Evolutionary conservation across 352 stramenopile species (phyloP).

Genomic region (Globisporangium abappressorium): DNA sequence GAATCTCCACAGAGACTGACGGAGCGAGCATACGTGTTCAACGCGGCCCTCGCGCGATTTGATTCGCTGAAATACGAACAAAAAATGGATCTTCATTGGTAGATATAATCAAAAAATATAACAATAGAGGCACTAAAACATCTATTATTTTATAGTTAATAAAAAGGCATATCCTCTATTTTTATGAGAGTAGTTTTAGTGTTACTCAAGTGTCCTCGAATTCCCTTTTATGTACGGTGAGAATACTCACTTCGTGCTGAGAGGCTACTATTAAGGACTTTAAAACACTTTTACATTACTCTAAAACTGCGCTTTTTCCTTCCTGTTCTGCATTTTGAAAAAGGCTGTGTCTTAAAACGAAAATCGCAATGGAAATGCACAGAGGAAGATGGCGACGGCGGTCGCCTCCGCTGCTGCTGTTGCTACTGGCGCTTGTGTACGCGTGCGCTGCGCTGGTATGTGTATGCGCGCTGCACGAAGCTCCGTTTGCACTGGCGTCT

Average conservation of each 20-base stretch:
- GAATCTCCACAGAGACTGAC: conserved; percentile 3
- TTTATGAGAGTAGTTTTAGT: too few relatives aligned
- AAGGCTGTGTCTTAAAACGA: not conserved
- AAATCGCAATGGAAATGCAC: not conserved
- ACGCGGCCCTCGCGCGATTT: not conserved
- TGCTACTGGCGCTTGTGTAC: not conserved
- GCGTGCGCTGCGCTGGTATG: not conserved
- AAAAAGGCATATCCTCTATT: too few relatives aligned
- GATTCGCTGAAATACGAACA: conserved; percentile 15
- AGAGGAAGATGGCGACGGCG: not conserved
- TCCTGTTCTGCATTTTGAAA: not conserved
- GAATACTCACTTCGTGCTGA: too few relatives aligned
- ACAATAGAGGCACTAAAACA: too few relatives aligned
- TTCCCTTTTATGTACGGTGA: too few relatives aligned
- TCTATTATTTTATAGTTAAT: too few relatives aligned
- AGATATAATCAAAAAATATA: too few relatives aligned
- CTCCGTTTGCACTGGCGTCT: not conserved
- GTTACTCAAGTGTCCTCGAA: too few relatives aligned
- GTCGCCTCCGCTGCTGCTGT: conserved; percentile 1
- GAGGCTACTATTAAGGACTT: too few relatives aligned
- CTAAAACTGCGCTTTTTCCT: too few relatives aligned
- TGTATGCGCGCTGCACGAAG: not conserved
- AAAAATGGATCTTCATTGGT: too few relatives aligned
- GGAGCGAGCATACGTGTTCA: conserved; percentile 9
- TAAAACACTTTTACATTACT: too few relatives aligned